Evolutionary conservation across 1,284 basidiomycete genomes (phyloP), one percentile per base, ranked within the genome.

Genomic region (Nidula niveotomentosa): DNA sequence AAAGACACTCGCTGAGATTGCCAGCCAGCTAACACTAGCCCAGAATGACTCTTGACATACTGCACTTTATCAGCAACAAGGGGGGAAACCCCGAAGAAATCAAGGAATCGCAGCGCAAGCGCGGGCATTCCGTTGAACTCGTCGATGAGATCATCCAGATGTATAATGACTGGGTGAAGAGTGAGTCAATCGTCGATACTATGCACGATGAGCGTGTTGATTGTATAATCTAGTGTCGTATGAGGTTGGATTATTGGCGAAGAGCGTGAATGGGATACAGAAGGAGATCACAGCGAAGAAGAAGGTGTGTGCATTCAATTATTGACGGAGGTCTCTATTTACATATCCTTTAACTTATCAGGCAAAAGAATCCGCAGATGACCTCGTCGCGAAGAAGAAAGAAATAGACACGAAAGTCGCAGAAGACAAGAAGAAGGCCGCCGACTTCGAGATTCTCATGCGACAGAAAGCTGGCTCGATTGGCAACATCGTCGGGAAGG

Each of bases 31-130:
- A 23, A 15, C n/a, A 17, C n/a, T 6, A 30, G 15, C n/a, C n/a
- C 15, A 47, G 17, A 43, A 77, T 77, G 90, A 93, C 90, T 35
- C 75, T 93, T 58, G 90, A 93, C 76, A 77, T 92, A n/a, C 76
- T 85, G 7, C 79, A 78, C 54, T 93, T 93, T 62, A 89, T 93
- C 61, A 86, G 90, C 66, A 86, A 79, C 74, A 96, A 95, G 70
- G 97, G 96, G 39, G 97, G 96, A 49, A 93, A 98, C 76, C 88
- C 95, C n/a, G 88, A 93, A 63, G 82, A 90, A 67, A 96, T 99
- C 62, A 80, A 90, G 59, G 94, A 95, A 67, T 97, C 94, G 12
- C 96, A 99, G 77, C 81, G 87, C 69, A 96, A 95, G 76, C 86
- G 97, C 44, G 91, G 91, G 6, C 89, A 94, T 47, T 81, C 90